These are phyloP conservation scores for Phaeophleospora eucalypticola DNA, from an alignment of 2,329 filamentous ascomycete species.

Conservation along the genomic window DNA sequence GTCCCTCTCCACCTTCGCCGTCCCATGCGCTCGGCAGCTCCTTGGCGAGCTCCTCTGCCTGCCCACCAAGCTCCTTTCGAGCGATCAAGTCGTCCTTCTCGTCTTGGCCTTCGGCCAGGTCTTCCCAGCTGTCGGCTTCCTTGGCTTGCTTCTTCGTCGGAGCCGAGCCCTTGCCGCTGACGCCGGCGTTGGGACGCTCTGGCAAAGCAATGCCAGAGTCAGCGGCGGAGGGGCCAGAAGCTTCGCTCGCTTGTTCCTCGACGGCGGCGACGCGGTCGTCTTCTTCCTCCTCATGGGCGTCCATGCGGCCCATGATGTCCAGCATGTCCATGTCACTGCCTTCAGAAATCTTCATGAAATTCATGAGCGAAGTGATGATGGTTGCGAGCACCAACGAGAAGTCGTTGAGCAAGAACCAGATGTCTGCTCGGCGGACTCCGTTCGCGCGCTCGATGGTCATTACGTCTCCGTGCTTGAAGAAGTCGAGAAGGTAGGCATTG, in stretches of 20 bases:
- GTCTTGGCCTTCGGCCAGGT: conserved; percentile 35
- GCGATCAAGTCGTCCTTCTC: conserved; percentile 33
- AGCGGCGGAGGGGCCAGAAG: conserved; percentile 24
- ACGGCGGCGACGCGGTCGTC: conserved; percentile 38
- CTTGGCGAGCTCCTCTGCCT: conserved; percentile 23
- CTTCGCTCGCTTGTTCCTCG: conserved; percentile 23
- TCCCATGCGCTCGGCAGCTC: conserved; percentile 35
- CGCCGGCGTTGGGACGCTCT: conserved; percentile 22
- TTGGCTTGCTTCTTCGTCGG: conserved; percentile 36
- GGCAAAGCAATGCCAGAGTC: conserved; percentile 30
- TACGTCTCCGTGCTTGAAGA: conserved; percentile 69
- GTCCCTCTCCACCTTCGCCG: conserved; percentile 41
- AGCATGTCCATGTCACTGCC: conserved; percentile 48
- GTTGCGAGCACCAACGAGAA: conserved; percentile 64
- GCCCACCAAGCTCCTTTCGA: conserved; percentile 23
- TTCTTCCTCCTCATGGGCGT: conserved; percentile 46
- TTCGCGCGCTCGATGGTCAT: conserved; percentile 60
- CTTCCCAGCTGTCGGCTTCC: conserved; percentile 43
- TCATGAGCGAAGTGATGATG: conserved; percentile 62
- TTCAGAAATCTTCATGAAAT: conserved; percentile 51
- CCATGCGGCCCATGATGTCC: conserved; percentile 50
- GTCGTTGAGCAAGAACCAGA: conserved; percentile 69
- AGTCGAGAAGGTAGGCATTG: conserved; percentile 70
- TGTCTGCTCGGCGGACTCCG: conserved; percentile 59
- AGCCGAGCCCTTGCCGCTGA: no score